These are phyloP conservation scores for Penicillium canariense DNA, from an alignment of 495 filamentous ascomycete genomes.

Conservation along the genomic window DNA sequence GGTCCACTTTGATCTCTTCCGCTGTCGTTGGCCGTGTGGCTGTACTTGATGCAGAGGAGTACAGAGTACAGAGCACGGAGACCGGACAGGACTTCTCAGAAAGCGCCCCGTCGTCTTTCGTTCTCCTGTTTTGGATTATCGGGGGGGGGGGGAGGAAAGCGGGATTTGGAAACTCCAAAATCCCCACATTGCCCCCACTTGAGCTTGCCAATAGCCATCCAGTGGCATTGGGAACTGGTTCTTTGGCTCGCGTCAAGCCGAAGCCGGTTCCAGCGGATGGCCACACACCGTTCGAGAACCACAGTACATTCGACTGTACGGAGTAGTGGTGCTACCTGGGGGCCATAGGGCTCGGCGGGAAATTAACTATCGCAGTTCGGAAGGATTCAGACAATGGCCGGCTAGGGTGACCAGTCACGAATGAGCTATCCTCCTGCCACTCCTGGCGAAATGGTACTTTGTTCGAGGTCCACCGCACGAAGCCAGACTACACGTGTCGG, in stretches of 20 bases:
- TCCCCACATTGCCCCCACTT: background rate
- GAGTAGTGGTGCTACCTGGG: background rate
- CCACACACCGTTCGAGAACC: background rate
- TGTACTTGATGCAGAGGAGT: no score
- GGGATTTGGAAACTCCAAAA: no score
- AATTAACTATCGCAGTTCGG: background rate
- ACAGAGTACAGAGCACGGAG: background rate
- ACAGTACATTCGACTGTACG: background rate
- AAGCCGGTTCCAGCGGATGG: background rate
- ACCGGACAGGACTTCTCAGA: background rate
- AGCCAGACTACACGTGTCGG: background rate
- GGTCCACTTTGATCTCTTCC: background rate
- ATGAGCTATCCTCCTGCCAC: background rate
- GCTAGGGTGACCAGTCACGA: no score
- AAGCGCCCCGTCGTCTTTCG: background rate
- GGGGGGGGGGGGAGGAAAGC: background rate
- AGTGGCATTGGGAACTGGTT: background rate
- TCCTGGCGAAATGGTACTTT: background rate
- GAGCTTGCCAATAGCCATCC: background rate
- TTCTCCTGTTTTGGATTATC: background rate
- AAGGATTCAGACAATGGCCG: background rate
- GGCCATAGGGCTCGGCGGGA: background rate
- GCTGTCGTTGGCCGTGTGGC: background rate
- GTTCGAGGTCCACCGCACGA: background rate
- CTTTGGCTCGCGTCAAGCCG: background rate